phyloP scores from a whole-genome alignment of 768 basidiomycete genomes.

The Lactifluus piperatus region DNA sequence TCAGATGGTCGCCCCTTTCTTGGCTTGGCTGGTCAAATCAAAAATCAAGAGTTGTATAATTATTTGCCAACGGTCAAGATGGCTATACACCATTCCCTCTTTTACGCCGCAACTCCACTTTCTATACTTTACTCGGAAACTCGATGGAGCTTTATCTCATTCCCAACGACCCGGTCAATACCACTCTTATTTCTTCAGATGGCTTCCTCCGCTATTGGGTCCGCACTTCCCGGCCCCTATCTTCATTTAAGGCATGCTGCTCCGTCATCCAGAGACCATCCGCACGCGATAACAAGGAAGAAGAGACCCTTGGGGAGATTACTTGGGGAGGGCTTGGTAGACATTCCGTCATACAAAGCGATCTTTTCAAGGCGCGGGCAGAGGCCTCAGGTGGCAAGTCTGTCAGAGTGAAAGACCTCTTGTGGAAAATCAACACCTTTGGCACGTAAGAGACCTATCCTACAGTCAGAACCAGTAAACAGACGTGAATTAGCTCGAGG shows the following conservation, averaged over 20 bases:
- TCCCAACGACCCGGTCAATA: conserved; percentile 42
- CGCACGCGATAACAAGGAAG: conserved; percentile 26
- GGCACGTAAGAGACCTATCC: conserved; percentile 12
- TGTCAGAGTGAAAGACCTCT: conserved; percentile 18
- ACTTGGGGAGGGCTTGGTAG: conserved; percentile 35
- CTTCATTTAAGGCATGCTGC: conserved; percentile 27
- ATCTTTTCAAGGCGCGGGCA: conserved; percentile 14
- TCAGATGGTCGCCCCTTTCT: neutral
- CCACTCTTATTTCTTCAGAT: conserved; percentile 41
- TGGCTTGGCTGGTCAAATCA: neutral
- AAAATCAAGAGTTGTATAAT: conserved; percentile 1
- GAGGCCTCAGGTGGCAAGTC: neutral
- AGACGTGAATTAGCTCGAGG: conserved; percentile 7
- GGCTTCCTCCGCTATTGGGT: conserved; percentile 44
- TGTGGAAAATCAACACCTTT: conserved; percentile 15
- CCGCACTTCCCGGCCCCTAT: conserved; percentile 30
- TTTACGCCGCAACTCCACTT: conserved; percentile 10
- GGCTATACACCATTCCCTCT: neutral
- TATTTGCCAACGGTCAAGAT: neutral
- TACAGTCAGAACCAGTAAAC: neutral
- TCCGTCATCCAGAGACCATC: conserved; percentile 36
- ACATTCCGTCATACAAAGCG: conserved; percentile 24
- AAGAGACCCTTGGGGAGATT: conserved; percentile 41
- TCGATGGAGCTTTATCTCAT: conserved; percentile 46
- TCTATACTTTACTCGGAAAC: neutral